These are phyloP conservation scores for Arctostaphylos glauca DNA, from an alignment of 148 eudicot species.

Conservation along the genomic window DNA sequence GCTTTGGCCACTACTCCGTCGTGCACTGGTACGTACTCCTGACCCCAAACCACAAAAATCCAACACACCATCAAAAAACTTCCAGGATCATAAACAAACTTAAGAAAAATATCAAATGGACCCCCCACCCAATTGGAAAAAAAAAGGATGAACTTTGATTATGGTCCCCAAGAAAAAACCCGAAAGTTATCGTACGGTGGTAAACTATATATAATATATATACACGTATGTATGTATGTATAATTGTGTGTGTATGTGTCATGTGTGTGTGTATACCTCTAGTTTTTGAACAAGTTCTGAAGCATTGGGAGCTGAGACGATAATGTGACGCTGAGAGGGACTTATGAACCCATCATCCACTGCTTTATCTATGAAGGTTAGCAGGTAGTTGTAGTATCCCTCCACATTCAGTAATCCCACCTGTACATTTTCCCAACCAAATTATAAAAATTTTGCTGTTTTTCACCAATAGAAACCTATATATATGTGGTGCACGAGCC, in stretches of 20 bases:
- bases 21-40: conserved; percentile 71
- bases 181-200: too few species aligned
- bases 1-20: conserved; percentile 50
- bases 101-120: too few species aligned
- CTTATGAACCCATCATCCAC: conserved; percentile 74
- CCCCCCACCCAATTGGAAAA: too few species aligned
- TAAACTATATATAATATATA: too few species aligned
- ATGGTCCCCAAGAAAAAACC: too few species aligned
- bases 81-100: background rate
- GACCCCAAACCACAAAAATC: background rate
- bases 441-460: background rate
- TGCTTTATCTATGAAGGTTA: conserved; percentile 67
- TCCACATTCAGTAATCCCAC: conserved; percentile 83
- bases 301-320: conserved; percentile 67
- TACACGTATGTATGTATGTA: too few species aligned
- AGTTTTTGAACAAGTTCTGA: conserved; percentile 63
- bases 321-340: conserved; percentile 61
- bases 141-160: too few species aligned
- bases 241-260: background rate
- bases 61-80: background rate
- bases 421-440: conserved; percentile 18
- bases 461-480: background rate
- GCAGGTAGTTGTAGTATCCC: conserved; percentile 58
- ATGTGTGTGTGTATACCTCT: conserved; percentile 39
- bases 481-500: too few species aligned